These are phyloP conservation scores for Sisymbrium altissimum DNA, from an alignment of 345 rosid species.

Conservation along the genomic window DNA sequence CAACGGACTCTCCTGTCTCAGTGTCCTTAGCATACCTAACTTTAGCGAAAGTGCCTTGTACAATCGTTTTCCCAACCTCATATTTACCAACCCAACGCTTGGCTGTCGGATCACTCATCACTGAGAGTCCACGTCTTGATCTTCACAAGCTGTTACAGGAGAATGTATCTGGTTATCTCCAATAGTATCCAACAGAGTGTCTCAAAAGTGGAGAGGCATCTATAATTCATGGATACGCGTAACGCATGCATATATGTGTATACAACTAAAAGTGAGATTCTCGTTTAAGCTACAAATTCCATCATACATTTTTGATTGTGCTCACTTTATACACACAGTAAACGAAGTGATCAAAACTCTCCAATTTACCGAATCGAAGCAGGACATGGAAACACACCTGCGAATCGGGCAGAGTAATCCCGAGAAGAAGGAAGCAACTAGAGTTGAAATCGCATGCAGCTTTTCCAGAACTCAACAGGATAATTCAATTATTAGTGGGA, in stretches of 20 bases:
- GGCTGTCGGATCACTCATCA: constrained; percentile 37
- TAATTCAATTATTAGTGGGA: neutral
- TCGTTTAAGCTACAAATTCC: neutral
- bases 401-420: neutral
- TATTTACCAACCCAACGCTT: constrained; percentile 92
- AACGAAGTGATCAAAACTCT: too few species aligned
- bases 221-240: neutral
- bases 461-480: too few species aligned
- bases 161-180: neutral
- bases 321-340: too few species aligned
- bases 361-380: neutral
- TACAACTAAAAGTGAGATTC: neutral
- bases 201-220: neutral
- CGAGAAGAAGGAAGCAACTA: neutral
- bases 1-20: constrained; percentile 70
- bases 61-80: constrained; percentile 80
- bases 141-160: constrained; percentile 5
- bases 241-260: neutral
- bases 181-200: neutral
- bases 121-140: neutral
- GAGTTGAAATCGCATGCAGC: constrained; percentile 4
- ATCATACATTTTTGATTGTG: neutral
- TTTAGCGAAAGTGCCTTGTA: constrained; percentile 80
- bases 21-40: constrained; percentile 67
- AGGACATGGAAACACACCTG: constrained; percentile 16